Base-by-base conservation (phyloP, 1,284 basidiomycete genomes). In the Heterobasidion irregulare region DNA sequence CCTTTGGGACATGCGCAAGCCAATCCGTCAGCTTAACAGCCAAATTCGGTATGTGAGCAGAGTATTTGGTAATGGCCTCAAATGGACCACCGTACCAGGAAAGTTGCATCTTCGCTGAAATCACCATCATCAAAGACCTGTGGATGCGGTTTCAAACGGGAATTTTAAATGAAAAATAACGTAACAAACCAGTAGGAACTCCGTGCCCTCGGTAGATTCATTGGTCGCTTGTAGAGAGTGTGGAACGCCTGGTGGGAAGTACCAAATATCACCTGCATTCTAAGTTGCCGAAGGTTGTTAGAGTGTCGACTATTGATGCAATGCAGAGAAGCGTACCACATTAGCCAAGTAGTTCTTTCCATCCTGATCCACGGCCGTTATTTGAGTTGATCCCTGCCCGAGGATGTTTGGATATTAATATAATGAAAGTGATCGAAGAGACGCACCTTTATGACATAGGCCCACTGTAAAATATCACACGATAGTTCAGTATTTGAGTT, bases 61-160 rank as follows among this genome's bases (percentile, higher is more conserved):
- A 10, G 6, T 47, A 46, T 55, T 12, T 3, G 44, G 4, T 45
- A 13, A 19, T 8, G 8, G 46, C 12, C 8, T 6, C 33, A n/a
- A 2, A 18, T 16, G 18, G 15, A 38, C 34, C 47, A 41, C 49
- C 54, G 47, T 56, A 84, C 79, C 65, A 84, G 69, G 72, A 90
- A 87, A 0, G 86, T 88, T 2, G 71, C 72, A 64, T 86, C 82
- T 66, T 86, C 84, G 66, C 75, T 79, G 68, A 89, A 89, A 34
- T 68, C 68, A 16, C 86, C 85, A 56, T 77, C 71, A 63, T 83
- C 79, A 61, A 87, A 86, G 15, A 86, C 75, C 82, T 84, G 58
- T 10, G 26, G 35, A 41, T 32, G 16, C 8, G 18, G 35, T 32
- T 51, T 34, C 49, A 50, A n/a, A 26, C 19, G 10, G 16, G 6